Evolutionary conservation across 139 green algal genomes (phyloP).

Genomic region (Coccomyxa sp.): DNA sequence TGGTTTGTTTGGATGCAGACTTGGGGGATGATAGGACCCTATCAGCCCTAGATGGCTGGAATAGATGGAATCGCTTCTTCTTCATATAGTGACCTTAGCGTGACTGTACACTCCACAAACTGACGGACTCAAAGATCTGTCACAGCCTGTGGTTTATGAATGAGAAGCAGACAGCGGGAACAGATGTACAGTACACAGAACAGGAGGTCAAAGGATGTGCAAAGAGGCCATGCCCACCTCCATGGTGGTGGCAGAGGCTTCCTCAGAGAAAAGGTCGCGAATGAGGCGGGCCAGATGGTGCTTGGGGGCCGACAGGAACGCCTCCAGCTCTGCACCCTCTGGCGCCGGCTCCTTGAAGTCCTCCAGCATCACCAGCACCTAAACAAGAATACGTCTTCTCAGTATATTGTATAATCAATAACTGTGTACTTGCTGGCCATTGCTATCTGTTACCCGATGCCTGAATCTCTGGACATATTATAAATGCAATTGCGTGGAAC

Average conservation of each 20-base stretch:
- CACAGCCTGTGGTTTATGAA: too few relatives aligned
- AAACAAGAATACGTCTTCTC: neutral
- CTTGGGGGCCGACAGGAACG: neutral
- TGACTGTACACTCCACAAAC: neutral
- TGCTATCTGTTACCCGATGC: neutral
- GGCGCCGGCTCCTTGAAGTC: neutral
- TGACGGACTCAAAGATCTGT: too few relatives aligned
- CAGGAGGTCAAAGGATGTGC: too few relatives aligned
- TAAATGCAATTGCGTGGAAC: neutral
- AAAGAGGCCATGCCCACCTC: neutral
- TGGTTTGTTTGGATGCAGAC: too few relatives aligned
- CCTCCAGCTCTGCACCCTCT: neutral
- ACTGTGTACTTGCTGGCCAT: neutral
- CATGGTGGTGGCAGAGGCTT: neutral
- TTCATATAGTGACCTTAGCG: neutral
- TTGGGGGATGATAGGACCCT: too few relatives aligned
- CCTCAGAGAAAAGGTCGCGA: neutral
- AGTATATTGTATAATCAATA: neutral
- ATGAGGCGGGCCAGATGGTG: neutral
- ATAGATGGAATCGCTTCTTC: too few relatives aligned
- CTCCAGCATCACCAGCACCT: neutral
- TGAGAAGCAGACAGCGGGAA: too few relatives aligned
- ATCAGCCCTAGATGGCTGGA: too few relatives aligned
- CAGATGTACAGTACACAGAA: too few relatives aligned
- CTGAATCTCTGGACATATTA: neutral